Evolutionary conservation across 208 protist species (phyloP), one percentile per base, ranked within the genome.

Genomic region (Trypanosoma theileri): DNA sequence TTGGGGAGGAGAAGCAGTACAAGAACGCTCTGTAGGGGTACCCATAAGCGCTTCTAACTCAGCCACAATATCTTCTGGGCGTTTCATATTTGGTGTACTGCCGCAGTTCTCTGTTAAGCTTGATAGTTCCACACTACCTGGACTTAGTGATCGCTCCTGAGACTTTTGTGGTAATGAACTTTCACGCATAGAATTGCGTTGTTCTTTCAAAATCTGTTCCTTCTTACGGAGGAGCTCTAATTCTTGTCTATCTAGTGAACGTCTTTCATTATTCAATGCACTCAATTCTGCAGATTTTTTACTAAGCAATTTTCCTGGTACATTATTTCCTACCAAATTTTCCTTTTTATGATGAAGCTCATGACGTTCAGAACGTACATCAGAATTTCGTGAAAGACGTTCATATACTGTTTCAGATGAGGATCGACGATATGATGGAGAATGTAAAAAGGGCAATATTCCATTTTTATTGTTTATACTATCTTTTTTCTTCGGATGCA

Each of bases 1-100:
- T 17, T 10, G 44, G 4, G 1, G 57, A 10, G 66, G 66, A n/a
- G 50, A 65, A 31, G 66, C 66, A 6, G 57, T 65, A 42, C 8
- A 3, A 19, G 66, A 72, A n/a, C 58, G 22, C 31, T 52, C 22
- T 12, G 10, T 4, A 1, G 66, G 66, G 8, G 31, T 56, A 11
- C 3, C 21, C 16, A 73, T 22, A 3, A 73, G 45, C 31, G 59
- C 59, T 22, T 73, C 69, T 19, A 73, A 35, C 53, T 73, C 69
- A 7, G 60, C 59, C 41, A 67, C 54, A 56, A 62, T 26, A 44
- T 61, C 50, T 22, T 62, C 45, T 40, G 48, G 52, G 14, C 50
- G 17, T 17, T 56, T 46, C 13, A 16, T 26, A 48, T 35, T 55
- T 28, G 45, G 56, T 14, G 56, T 56, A 28, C 45, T 63, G 16